A percentile compares a stretch with the other conserved stretches of the same genome.
These are phyloP conservation scores for Colletotrichum sp. DNA, from an alignment of 2,329 filamentous ascomycete genomes.

Conservation along the genomic window DNA sequence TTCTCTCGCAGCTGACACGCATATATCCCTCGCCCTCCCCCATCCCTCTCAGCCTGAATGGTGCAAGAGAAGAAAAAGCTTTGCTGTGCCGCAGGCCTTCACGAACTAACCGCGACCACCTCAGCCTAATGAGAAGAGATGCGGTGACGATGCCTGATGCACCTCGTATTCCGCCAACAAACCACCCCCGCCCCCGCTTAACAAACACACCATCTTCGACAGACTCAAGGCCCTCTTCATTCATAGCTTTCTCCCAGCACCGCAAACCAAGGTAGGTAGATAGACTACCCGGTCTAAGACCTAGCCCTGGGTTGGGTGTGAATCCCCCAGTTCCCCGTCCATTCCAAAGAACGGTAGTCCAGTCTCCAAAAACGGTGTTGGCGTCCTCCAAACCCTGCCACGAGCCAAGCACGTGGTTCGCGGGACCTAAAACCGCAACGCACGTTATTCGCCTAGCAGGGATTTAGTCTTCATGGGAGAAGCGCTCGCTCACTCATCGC, in stretches of 20 bases:
- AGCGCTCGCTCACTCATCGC: neutral
- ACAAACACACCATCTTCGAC: neutral
- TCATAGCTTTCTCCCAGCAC: neutral
- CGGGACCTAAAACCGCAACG: neutral
- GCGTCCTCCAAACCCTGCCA: neutral
- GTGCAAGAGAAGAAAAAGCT: neutral
- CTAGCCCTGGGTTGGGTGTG: neutral
- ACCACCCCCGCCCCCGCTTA: neutral
- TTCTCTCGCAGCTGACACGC: neutral
- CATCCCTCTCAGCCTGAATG: neutral
- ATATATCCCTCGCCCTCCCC: neutral
- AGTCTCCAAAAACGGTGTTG: neutral
- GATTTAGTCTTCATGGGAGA: neutral
- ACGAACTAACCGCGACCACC: neutral
- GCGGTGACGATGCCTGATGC: neutral
- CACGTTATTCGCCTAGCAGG: accelerated
- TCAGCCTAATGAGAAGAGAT: neutral
- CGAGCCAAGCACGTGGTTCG: neutral
- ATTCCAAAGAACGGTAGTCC: neutral
- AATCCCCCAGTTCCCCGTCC: neutral
- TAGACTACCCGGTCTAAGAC: neutral
- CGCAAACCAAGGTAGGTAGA: neutral
- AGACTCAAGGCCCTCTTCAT: neutral
- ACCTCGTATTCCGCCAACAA: neutral
- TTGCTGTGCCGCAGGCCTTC: neutral